These are phyloP conservation scores for Mortierella hygrophila DNA, from an alignment of 192 early-diverging fungal genomes.

Conservation along the genomic window DNA sequence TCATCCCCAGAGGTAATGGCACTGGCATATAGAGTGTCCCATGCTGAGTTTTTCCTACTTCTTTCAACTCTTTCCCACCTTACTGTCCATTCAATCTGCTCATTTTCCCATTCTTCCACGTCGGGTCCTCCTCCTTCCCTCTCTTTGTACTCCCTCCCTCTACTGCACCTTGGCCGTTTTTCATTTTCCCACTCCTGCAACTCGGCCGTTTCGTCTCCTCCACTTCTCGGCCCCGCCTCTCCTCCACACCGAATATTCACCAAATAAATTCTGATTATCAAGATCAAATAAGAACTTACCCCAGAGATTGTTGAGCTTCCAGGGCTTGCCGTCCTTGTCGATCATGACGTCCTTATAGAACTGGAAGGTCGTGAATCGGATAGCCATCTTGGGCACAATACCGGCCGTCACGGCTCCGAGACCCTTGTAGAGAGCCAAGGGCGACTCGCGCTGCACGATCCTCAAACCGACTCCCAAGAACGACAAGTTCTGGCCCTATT, in stretches of 20 bases:
- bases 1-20: not conserved
- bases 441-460: constrained; percentile 89
- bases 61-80: not conserved
- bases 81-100: not conserved
- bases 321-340: constrained; percentile 77
- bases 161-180: not conserved
- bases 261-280: constrained; percentile 16
- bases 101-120: not conserved
- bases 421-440: constrained; percentile 95
- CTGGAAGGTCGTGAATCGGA: constrained; percentile 97
- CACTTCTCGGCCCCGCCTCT: not conserved
- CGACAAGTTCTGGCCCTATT: constrained; percentile 57
- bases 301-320: constrained; percentile 67
- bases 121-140: too few species aligned
- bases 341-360: constrained; percentile 88
- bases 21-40: not conserved
- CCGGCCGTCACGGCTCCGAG: constrained; percentile 95
- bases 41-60: constrained; percentile 8
- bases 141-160: not conserved
- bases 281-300: constrained; percentile 30
- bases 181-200: not conserved
- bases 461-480: constrained; percentile 89
- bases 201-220: not conserved
- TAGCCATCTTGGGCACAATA: constrained; percentile 99
- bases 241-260: not conserved